Percentiles rank a stretch among this genome's conserved stretches.
phyloP scores from a whole-genome alignment of 805 yeast species.

The Candida sithepensis region DNA sequence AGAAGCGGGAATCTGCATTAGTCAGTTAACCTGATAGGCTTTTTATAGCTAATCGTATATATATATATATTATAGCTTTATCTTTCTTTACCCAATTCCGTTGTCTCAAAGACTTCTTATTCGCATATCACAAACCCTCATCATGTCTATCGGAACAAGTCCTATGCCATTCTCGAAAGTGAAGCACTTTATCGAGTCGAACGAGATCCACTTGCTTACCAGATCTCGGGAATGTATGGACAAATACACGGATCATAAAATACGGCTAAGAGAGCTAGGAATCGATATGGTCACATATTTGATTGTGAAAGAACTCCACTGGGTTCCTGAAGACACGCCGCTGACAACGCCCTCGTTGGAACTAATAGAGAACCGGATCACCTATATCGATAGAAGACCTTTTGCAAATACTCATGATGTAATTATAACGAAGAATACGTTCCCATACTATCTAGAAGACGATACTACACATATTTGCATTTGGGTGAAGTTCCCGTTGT shows the following conservation, averaged over 20 bases:
- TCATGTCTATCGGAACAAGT: constrained; percentile 2
- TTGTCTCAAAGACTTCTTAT: not conserved
- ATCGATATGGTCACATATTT: constrained; percentile 47
- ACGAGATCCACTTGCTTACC: constrained; percentile 44
- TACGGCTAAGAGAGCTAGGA: constrained; percentile 30
- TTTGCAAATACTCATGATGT: constrained; percentile 40
- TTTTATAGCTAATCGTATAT: not conserved
- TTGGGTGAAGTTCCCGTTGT: constrained; percentile 61
- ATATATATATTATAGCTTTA: not conserved
- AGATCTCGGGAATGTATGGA: constrained; percentile 43
- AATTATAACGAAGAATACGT: constrained; percentile 50
- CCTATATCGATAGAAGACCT: constrained; percentile 35
- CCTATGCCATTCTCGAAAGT: constrained; percentile 49
- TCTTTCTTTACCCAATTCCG: not conserved
- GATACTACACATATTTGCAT: constrained; percentile 56
- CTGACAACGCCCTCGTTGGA: constrained; percentile 10
- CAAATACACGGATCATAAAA: constrained; percentile 44
- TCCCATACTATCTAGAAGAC: constrained; percentile 58
- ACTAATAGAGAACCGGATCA: constrained; percentile 15
- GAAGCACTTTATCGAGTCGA: constrained; percentile 34
- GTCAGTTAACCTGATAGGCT: not conserved
- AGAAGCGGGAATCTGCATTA: not conserved
- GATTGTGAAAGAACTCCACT: constrained; percentile 42
- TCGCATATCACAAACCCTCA: too few species aligned
- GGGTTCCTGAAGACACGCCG: constrained; percentile 37